These are phyloP conservation scores for Cupressus sempervirens DNA, from an alignment of 75 land plant species.

Conservation along the genomic window DNA sequence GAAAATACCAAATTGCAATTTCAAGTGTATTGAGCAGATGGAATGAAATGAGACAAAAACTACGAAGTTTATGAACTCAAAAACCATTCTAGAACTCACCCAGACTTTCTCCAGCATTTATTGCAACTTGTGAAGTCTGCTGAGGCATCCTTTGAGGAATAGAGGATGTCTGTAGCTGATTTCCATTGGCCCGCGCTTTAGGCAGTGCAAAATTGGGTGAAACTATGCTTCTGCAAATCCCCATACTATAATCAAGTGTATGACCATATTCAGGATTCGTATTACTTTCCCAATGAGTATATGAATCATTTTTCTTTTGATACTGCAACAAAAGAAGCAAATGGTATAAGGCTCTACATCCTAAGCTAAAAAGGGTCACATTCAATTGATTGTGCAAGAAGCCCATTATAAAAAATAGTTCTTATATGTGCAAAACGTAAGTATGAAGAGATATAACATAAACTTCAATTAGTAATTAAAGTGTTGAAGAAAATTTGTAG, in stretches of 20 bases:
- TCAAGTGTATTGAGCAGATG: not conserved
- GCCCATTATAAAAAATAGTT: not conserved
- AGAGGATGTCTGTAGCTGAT: not conserved
- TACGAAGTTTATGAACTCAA: not conserved
- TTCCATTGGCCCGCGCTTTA: not conserved
- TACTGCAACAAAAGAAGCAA: not conserved
- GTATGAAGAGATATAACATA: not conserved
- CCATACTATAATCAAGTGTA: not conserved
- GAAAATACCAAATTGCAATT: not conserved
- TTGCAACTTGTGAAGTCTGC: not conserved
- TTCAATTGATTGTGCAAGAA: not conserved
- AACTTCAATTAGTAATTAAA: not conserved
- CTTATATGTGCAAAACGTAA: not conserved
- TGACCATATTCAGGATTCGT: not conserved
- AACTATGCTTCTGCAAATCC: not conserved
- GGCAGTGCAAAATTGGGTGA: not conserved
- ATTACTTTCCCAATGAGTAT: not conserved
- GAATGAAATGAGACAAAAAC: not conserved
- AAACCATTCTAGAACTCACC: conserved; percentile 1
- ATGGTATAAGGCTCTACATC: not conserved
- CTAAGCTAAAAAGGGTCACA: not conserved
- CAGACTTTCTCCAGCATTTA: not conserved
- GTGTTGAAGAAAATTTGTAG: not conserved
- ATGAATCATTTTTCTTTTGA: not conserved
- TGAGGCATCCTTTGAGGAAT: not conserved